These are phyloP conservation scores for Chenopodium berlandieri DNA, from an alignment of 148 eudicot species.

Conservation along the genomic window DNA sequence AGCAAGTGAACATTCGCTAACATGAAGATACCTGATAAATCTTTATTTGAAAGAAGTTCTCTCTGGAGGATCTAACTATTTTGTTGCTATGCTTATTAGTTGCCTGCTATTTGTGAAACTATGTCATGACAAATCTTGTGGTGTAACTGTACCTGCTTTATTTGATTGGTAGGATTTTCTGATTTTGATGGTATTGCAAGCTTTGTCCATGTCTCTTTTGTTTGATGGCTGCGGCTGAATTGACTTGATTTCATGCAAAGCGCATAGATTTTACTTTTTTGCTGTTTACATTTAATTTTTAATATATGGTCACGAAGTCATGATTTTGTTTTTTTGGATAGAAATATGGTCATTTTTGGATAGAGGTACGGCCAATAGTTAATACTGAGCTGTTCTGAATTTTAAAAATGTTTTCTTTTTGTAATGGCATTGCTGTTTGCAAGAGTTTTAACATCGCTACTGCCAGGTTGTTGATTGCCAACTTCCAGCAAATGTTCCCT, in stretches of 20 bases:
- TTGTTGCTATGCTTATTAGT: neutral
- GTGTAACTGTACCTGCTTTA: neutral
- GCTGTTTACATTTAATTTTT: neutral
- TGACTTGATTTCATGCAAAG: neutral
- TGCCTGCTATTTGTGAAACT: neutral
- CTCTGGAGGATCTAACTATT: neutral
- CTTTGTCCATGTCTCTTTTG: neutral
- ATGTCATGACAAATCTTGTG: neutral
- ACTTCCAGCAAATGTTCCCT: slow-evolving; percentile 34
- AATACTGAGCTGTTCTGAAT: neutral
- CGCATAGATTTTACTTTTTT: neutral
- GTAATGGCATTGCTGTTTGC: neutral
- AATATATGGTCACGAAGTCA: neutral
- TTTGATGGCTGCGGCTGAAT: neutral
- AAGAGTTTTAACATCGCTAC: neutral
- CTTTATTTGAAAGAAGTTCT: neutral
- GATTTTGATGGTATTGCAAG: neutral
- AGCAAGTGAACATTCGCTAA: neutral
- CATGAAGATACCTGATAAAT: neutral
- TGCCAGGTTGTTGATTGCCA: slow-evolving; percentile 50
- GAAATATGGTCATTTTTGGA: too few relatives aligned
- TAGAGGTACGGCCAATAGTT: too few relatives aligned
- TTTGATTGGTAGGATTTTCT: neutral
- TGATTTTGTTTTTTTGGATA: too few relatives aligned
- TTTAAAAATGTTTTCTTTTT: neutral